A percentile compares a stretch with the other conserved stretches of the same genome.
Conservation (phyloP, 257 asterid species). For the Osmanthus fragrans region DNA sequence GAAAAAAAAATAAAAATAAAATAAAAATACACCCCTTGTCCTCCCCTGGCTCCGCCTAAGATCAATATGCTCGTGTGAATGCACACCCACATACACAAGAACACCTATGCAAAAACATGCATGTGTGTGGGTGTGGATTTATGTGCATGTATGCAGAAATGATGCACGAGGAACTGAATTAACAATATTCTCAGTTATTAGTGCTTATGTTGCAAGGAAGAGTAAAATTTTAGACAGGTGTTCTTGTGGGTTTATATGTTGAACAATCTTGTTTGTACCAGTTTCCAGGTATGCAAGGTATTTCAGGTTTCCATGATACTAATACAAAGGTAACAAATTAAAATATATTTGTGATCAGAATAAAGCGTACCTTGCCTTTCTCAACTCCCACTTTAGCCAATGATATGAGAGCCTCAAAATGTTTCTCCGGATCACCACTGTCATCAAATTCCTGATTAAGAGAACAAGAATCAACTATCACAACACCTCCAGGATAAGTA, state of each 20-base stretch:
- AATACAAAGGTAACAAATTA: neutral
- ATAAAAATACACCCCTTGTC: too few relatives aligned
- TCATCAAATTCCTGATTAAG: slow-evolving; percentile 79
- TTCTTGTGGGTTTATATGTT: neutral
- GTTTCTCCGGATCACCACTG: slow-evolving; percentile 85
- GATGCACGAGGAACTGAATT: neutral
- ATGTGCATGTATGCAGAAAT: neutral
- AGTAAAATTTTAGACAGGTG: slow-evolving; percentile 4
- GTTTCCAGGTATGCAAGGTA: neutral
- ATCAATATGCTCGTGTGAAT: neutral
- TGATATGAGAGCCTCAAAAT: slow-evolving; percentile 71
- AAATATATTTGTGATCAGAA: slow-evolving; percentile 12
- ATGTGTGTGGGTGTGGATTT: neutral
- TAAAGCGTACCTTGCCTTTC: slow-evolving; percentile 83
- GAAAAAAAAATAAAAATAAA: too few relatives aligned
- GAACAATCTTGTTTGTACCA: neutral
- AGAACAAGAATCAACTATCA: slow-evolving; percentile 15
- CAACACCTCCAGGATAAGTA: slow-evolving; percentile 15
- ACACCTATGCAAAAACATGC: neutral
- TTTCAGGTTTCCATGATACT: neutral
- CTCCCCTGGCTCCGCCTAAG: too few relatives aligned
- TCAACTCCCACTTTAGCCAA: slow-evolving; percentile 85
- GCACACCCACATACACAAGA: neutral
- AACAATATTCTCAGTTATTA: neutral
- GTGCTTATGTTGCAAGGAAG: slow-evolving; percentile 1